Evolutionary conservation across 495 filamentous ascomycete genomes (phyloP).

Genomic region (Penicillium macrosclerotiorum): DNA sequence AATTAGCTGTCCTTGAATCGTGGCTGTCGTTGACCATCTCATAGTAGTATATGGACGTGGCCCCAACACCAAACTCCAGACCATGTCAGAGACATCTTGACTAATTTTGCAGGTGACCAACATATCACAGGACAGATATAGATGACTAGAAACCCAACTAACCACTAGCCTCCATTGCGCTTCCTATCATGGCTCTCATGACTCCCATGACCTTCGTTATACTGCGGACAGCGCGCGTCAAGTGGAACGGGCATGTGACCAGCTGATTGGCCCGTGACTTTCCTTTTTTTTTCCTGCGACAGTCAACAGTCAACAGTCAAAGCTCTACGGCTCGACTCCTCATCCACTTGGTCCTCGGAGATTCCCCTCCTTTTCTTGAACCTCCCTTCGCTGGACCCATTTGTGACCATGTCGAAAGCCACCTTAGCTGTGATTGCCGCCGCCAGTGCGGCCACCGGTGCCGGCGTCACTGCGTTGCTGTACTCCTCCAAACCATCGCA

Average conservation of each 20-base stretch:
- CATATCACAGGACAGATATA: too few relatives aligned
- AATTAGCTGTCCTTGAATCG: too few relatives aligned
- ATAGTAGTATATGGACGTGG: too few relatives aligned
- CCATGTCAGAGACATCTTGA: too few relatives aligned
- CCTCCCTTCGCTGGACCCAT: neutral
- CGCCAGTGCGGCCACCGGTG: conserved; percentile 83
- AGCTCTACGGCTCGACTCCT: neutral
- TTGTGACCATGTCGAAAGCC: conserved; percentile 68
- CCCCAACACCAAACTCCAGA: too few relatives aligned
- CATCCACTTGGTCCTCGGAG: neutral
- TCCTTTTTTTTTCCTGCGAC: conserved; percentile 7
- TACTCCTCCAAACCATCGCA: conserved; percentile 59
- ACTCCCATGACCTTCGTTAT: too few relatives aligned
- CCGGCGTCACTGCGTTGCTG: conserved; percentile 76
- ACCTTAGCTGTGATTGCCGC: conserved; percentile 87
- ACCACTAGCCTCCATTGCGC: neutral
- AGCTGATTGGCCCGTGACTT: conserved; percentile 25
- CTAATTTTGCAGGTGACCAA: too few relatives aligned
- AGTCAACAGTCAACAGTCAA: neutral
- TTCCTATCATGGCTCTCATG: too few relatives aligned
- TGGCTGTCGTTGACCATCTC: too few relatives aligned
- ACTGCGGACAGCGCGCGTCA: neutral
- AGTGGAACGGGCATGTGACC: conserved; percentile 6
- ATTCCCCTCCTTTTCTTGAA: neutral
- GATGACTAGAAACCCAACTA: too few relatives aligned